phyloP scores from a whole-genome alignment of 2,329 filamentous ascomycete genomes.

The Beauveria australis region DNA sequence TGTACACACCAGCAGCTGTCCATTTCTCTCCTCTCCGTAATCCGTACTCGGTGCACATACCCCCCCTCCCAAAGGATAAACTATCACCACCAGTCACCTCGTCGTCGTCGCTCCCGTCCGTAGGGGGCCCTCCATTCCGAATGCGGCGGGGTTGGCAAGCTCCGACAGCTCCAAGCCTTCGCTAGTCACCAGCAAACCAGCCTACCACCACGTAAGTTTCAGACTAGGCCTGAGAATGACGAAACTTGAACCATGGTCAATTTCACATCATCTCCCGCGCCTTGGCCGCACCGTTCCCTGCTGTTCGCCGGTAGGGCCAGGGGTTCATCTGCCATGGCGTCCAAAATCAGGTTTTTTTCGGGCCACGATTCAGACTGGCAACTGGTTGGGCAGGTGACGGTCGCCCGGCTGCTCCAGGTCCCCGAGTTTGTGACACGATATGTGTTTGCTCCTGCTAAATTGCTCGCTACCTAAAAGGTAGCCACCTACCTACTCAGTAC shows the following conservation, averaged over 20 bases:
- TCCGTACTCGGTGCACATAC: not conserved
- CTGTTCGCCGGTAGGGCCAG: not conserved
- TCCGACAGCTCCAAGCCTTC: constrained; percentile 9
- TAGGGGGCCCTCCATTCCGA: constrained; percentile 12
- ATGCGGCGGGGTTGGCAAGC: constrained; percentile 12
- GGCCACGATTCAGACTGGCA: not conserved
- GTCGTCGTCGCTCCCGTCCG: not conserved
- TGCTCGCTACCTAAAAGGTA: not conserved
- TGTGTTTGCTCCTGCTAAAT: not conserved
- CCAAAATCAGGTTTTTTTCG: constrained; percentile 4
- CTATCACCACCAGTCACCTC: not conserved
- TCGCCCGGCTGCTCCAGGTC: not conserved
- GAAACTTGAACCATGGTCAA: constrained; percentile 8
- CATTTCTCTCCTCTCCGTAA: not conserved
- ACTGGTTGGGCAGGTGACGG: constrained; percentile 5
- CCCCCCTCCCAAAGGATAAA: not conserved
- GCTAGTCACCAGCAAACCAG: not conserved
- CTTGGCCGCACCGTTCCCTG: not conserved
- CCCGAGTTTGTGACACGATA: not conserved
- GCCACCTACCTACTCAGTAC: too few species aligned
- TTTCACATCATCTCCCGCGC: constrained; percentile 10
- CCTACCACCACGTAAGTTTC: constrained; percentile 7
- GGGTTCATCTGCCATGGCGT: not conserved
- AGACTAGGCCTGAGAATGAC: constrained; percentile 12
- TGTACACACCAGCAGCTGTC: not conserved